Base-by-base conservation (phyloP, 2,329 filamentous ascomycete species). In the Helotiales sp. region DNA sequence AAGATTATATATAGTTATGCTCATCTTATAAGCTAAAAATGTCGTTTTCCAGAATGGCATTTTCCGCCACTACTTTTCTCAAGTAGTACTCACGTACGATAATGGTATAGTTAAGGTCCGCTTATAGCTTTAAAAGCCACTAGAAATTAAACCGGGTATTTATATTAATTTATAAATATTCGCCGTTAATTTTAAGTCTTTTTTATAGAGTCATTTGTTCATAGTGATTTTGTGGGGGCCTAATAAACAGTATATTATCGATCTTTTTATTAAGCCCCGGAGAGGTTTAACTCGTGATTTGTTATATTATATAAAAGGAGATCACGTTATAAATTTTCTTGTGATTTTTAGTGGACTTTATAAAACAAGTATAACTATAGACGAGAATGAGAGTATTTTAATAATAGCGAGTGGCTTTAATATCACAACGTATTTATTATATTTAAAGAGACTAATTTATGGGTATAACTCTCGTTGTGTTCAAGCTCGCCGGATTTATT, bases 211-310 rank as follows among this genome's bases (percentile, higher is more conserved):
- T 30, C 70, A 78, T 72, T 71, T 68, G 54, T 78, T 77, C 61
- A 73, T 72, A 17, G 72, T 77, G 37, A 67, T 64, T 26, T 77
- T 61, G 55, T 77, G 67, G 73, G 65, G 71, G 28, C 49, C 66
- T 8, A 64, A 71, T 60, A 26, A 47, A n/a, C 61, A 72, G n/a
- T 66, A 28, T 17, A 72, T 62, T 13, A 59, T 80, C 30, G 72
- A 80, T 30, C 71, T 80, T 34, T 67, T 80, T 4, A 72, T 79
- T 0, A 52, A 79, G 61, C 69, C 69, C 67, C 59, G 55, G 15
- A 58, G 49, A 58, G 59, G 69, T 15, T 65, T 26, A 62, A 71
- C 67, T 62, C 75, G 7, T 74, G 66, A 64, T 30, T 54, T 54
- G 5, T 63, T 69, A 1, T 47, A 68, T 1, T 62, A 59, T 45